Evolutionary conservation across 2,329 filamentous ascomycete species (phyloP).

Genomic region (Didymella sp.): DNA sequence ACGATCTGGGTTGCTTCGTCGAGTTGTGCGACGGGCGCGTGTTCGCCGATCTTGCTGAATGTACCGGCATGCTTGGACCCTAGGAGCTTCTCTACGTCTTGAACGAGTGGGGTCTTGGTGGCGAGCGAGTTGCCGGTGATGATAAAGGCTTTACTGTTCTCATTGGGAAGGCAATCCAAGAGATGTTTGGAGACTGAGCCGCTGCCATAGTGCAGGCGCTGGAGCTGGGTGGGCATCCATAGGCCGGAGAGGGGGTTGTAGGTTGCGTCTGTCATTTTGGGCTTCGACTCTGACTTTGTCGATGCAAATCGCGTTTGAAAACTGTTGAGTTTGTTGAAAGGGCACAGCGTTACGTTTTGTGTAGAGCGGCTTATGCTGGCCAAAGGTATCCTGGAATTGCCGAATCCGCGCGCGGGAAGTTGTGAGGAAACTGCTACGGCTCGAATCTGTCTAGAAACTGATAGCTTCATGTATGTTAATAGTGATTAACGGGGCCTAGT

Average conservation of each 20-base stretch:
- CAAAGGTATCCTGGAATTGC: constrained; percentile 6
- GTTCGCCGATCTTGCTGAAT: constrained; percentile 62
- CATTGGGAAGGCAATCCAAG: constrained; percentile 52
- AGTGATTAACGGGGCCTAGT: background rate
- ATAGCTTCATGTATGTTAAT: background rate
- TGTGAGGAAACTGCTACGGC: background rate
- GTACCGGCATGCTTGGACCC: constrained; percentile 60
- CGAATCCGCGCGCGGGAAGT: constrained; percentile 19
- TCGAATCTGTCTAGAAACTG: background rate
- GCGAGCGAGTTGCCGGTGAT: constrained; percentile 63
- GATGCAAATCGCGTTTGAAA: constrained; percentile 8
- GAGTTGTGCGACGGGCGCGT: constrained; percentile 62
- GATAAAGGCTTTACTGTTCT: constrained; percentile 63
- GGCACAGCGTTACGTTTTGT: background rate
- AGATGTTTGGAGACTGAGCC: constrained; percentile 57
- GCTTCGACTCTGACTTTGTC: constrained; percentile 24
- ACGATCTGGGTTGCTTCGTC: constrained; percentile 60
- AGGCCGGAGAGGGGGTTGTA: constrained; percentile 56
- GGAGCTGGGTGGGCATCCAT: constrained; percentile 59
- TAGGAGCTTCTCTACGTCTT: constrained; percentile 59
- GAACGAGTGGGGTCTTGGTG: constrained; percentile 61
- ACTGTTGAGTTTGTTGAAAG: background rate
- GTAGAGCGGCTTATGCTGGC: constrained; percentile 2
- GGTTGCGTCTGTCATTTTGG: constrained; percentile 53
- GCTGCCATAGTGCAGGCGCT: constrained; percentile 59